Evolutionary conservation across 1,139 yeast genomes (phyloP), one percentile per base, ranked within the genome.

Genomic region (Diutina mesorugosa): DNA sequence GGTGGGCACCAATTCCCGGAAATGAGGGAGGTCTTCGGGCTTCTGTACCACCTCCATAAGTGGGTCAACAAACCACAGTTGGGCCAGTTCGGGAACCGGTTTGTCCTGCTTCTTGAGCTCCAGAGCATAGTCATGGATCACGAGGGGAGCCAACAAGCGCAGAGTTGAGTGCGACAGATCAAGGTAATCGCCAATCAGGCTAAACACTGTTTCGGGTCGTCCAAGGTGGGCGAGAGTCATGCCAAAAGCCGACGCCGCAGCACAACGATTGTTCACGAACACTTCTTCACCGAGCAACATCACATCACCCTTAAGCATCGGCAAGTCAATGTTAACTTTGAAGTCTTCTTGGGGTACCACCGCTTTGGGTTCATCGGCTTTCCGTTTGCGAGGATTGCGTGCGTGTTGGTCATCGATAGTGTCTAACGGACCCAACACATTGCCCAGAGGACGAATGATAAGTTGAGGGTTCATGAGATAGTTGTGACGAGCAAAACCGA

Each of bases 261-360:
- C 80, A 28, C 88, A 76, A 69, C 95, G 85, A 4, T 96, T 87
- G 55, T 85, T 79, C 53, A 90, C 74, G 58, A 95, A 82, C 0
- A 81, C 82, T 50, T 89, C 91, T 57, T 79, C 72, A 0, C 96
- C 97, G 30, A 95, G 82, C 48, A 95, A 74, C 61, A 91, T 85
- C 21, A 93, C 87, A 71, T 95, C 99, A 63, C 99, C 99, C 56
- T 84, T 81, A 59, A 87, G 81, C 69, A 95, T 86, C 4, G 99
- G 97, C 2, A 96, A 86, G 69, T 95, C 99, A 58, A 95, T 91
- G 66, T 93, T 90, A 53, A 91, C 82, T 60, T 76, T 76, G 59
- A 81, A 74, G 58, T 85, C 89, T 56, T 76, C 80, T 55, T 75
- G 78, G 7, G 62, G 55, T n/a, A 76, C 71, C 41, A 83, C 87